A percentile compares a stretch with the other conserved stretches of the same genome.
Evolutionary conservation across 2,329 filamentous ascomycete genomes (phyloP).

Genomic region (Trichoderma afroharzianum): DNA sequence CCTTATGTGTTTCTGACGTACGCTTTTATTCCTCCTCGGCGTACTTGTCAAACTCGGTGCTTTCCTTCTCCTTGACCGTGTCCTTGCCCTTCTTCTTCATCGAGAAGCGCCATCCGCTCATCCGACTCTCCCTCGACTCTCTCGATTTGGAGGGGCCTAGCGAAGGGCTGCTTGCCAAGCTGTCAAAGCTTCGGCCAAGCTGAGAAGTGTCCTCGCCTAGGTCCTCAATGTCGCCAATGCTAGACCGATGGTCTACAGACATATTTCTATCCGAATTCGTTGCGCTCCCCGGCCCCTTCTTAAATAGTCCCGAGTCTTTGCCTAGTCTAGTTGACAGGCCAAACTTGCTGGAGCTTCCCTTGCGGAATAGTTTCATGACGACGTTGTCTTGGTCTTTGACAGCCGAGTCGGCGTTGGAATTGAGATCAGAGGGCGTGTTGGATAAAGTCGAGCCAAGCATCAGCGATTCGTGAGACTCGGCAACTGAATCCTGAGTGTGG

Average conservation of each 20-base stretch:
- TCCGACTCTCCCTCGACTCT: slow-evolving; percentile 46
- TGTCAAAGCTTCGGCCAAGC: slow-evolving; percentile 53
- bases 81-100: slow-evolving; percentile 60
- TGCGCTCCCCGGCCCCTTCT: slow-evolving; percentile 57
- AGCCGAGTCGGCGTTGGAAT: slow-evolving; percentile 36
- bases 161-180: slow-evolving; percentile 53
- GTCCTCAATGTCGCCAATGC: slow-evolving; percentile 55
- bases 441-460: slow-evolving; percentile 53
- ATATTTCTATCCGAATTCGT: slow-evolving; percentile 56
- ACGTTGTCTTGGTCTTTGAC: slow-evolving; percentile 54
- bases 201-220: slow-evolving; percentile 42
- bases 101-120: slow-evolving; percentile 52
- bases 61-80: slow-evolving; percentile 45
- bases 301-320: slow-evolving; percentile 54
- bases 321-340: slow-evolving; percentile 54
- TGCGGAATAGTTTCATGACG: slow-evolving; percentile 59
- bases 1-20: background rate
- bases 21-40: slow-evolving; percentile 28
- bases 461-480: slow-evolving; percentile 59
- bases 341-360: slow-evolving; percentile 64
- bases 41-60: slow-evolving; percentile 47
- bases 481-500: slow-evolving; percentile 55
- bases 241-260: slow-evolving; percentile 52
- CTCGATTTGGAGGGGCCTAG: slow-evolving; percentile 50
- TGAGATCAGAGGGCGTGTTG: slow-evolving; percentile 54